phyloP scores from a whole-genome alignment of 768 basidiomycete genomes.

The Lyophyllum decastes region DNA sequence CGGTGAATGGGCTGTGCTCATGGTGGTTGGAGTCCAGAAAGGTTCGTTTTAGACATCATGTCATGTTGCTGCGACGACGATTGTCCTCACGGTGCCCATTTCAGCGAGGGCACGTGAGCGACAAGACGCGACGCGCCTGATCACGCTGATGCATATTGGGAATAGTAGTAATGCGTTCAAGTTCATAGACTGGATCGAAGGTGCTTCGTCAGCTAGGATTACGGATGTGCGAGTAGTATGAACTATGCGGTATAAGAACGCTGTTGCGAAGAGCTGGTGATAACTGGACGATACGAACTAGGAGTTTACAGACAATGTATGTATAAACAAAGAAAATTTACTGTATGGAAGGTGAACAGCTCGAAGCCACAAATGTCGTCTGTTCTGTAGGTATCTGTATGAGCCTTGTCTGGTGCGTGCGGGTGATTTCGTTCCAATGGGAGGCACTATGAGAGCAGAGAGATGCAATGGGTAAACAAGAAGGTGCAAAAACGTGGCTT shows the following conservation, averaged over 20 bases:
- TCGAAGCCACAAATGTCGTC: background rate
- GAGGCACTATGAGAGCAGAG: background rate
- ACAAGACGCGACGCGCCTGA: constrained; percentile 1
- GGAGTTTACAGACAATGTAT: background rate
- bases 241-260: constrained; percentile 1
- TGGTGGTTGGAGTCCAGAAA: constrained; percentile 9
- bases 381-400: constrained; percentile 11
- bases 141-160: background rate
- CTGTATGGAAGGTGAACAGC: background rate
- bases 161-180: background rate
- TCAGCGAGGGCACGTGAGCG: constrained; percentile 3
- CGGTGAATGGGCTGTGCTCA: constrained; percentile 17
- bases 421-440: constrained; percentile 9
- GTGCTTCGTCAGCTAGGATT: constrained; percentile 5
- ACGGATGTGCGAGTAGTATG: background rate
- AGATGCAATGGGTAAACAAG: constrained; percentile 13
- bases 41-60: background rate
- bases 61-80: constrained; percentile 3
- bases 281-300: background rate
- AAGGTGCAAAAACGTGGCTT: constrained; percentile 1
- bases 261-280: background rate
- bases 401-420: constrained; percentile 1
- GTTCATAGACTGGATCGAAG: background rate
- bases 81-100: background rate
- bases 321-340: background rate